A percentile compares a stretch with the other conserved stretches of the same genome.
These are phyloP conservation scores for Sugiyamaella neomexicana DNA, from an alignment of 1,139 yeast species.

Conservation along the genomic window DNA sequence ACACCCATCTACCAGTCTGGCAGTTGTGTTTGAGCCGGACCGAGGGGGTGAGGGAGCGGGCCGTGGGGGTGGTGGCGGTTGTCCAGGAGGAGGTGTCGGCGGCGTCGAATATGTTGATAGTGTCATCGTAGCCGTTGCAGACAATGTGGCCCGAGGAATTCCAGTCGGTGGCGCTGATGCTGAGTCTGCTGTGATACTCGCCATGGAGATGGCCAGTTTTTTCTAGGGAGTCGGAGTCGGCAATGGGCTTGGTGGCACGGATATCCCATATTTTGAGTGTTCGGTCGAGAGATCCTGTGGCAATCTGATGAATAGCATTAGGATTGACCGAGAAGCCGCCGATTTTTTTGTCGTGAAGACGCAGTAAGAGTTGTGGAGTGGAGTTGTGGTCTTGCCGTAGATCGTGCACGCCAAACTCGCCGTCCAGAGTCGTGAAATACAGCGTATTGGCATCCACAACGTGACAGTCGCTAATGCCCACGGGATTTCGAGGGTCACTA, in stretches of 20 bases:
- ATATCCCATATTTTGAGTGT: conserved; percentile 85
- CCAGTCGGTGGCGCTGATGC: conserved; percentile 88
- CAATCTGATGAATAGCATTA: conserved; percentile 54
- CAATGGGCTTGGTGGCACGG: conserved; percentile 50
- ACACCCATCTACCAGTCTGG: conserved; percentile 96
- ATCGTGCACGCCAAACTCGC: conserved; percentile 74
- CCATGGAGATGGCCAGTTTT: conserved; percentile 59
- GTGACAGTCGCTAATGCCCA: conserved; percentile 52
- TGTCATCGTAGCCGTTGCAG: conserved; percentile 91
- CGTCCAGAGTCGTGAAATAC: conserved; percentile 74
- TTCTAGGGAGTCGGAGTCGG: conserved; percentile 47
- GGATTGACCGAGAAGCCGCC: conserved; percentile 88
- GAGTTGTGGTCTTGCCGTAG: conserved; percentile 44
- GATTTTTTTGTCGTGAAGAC: conserved; percentile 84
- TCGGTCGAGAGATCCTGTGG: conserved; percentile 86
- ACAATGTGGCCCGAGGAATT: conserved; percentile 72
- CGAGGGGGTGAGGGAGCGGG: conserved; percentile 50
- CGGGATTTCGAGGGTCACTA: conserved; percentile 34
- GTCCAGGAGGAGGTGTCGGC: conserved; percentile 22
- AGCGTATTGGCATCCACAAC: conserved; percentile 56
- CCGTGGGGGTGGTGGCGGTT: conserved; percentile 26
- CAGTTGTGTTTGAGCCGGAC: conserved; percentile 79
- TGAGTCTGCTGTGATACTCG: conserved; percentile 66
- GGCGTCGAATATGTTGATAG: conserved; percentile 60
- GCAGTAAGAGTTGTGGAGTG: conserved; percentile 40